Base-by-base conservation (phyloP, 2,329 filamentous ascomycete species). In the Chaetomium sp. region DNA sequence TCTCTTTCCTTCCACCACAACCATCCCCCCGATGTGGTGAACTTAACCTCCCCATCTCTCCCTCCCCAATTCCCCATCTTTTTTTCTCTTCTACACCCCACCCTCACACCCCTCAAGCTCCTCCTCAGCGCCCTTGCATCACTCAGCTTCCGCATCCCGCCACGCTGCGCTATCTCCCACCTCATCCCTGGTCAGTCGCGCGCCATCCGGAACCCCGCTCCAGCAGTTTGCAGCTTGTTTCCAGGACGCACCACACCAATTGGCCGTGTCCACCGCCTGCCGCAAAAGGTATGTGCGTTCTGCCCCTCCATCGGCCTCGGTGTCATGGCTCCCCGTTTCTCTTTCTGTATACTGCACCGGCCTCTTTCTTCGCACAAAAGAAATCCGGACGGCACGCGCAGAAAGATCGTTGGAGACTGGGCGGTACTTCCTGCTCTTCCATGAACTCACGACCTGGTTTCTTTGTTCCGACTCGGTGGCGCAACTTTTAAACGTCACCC, bases 231-330 rank as follows among this genome's bases (percentile, higher is more conserved):
- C 29, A 55, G 51, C 6, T 42, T 49, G 10, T 31, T 47, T 13
- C 10, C 16, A 49, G 35, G 3, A 38, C 54, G 25, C 49, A 33
- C 56, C 50, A 63, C 64, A 60, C 57, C 65, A 64, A 70, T 72
- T 68, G 67, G 68, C 60, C 65, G 66, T 59, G 63, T 64, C 69
- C 67, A 67, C 68, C 63, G 60, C 64, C 65, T 63, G 51, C 68
- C 68, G 64, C 64, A 69, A 69, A 62, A 70, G 66, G 69, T 71
- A 71, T 65, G 69, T 69, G 70, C 70, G 67, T 66, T 49, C 49
- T 53, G 64, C 61, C 61, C 68, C 70, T 67, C 70, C 65, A 69
- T 62, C 55, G 64, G 56, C 57, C 42, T 13, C 64, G 42, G 59
- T 62, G 56, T 47, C 38, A 65, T 57, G 65, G 65, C 67, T 66